phyloP scores from a whole-genome alignment of 805 yeast species.

The Candida taoyuanica region DNA sequence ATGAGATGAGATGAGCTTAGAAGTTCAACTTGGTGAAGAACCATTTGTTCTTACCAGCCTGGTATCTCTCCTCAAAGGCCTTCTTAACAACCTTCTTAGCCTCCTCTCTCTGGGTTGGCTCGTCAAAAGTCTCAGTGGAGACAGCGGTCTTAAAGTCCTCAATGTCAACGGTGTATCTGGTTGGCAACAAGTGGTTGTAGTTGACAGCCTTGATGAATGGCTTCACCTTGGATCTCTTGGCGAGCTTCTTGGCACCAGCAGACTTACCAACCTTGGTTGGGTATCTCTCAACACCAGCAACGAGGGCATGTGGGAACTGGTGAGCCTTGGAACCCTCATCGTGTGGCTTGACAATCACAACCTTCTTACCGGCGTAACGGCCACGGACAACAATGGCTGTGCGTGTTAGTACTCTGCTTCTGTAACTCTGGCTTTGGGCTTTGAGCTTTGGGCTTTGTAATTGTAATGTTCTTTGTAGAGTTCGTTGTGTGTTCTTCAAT shows the following conservation, averaged over 20 bases:
- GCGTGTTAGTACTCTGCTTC: slow-evolving; percentile 4
- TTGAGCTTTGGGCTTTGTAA: background rate
- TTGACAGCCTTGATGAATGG: slow-evolving; percentile 98
- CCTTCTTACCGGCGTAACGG: slow-evolving; percentile 99
- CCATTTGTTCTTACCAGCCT: slow-evolving; percentile 99
- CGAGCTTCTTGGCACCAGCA: slow-evolving; percentile 93
- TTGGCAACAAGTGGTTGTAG: slow-evolving; percentile 99
- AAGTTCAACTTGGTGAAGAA: slow-evolving; percentile 97
- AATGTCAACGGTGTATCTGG: slow-evolving; percentile 97
- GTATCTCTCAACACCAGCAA: slow-evolving; percentile 98
- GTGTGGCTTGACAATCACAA: slow-evolving; percentile 95
- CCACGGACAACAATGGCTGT: slow-evolving; percentile 95
- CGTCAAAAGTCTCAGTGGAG: slow-evolving; percentile 89
- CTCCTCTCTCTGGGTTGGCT: slow-evolving; percentile 97
- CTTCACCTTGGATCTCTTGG: slow-evolving; percentile 97
- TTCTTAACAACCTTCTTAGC: slow-evolving; percentile 98
- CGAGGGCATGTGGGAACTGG: slow-evolving; percentile 99
- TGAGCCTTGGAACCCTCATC: slow-evolving; percentile 98
- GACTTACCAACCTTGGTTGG: slow-evolving; percentile 95
- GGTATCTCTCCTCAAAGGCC: slow-evolving; percentile 99
- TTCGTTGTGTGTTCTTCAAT: too few relatives aligned
- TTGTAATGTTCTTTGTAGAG: too few relatives aligned
- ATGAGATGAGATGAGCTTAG: too few relatives aligned
- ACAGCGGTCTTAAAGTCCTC: slow-evolving; percentile 90
- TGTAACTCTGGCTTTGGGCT: too few relatives aligned